Base-by-base conservation (phyloP, 768 basidiomycete genomes). In the Mycena venus region DNA sequence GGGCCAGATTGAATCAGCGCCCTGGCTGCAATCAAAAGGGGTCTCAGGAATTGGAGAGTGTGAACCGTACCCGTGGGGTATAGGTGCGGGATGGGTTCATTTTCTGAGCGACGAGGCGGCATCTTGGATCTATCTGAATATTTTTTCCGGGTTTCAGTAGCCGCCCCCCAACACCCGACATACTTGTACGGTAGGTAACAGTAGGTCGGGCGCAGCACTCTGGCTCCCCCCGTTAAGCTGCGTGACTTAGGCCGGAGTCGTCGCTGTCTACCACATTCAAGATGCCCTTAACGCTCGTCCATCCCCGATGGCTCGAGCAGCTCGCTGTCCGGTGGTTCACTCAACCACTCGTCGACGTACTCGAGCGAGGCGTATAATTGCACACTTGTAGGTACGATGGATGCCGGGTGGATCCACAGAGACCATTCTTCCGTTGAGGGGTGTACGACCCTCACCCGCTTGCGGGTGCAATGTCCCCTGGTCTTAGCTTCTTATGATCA, bases 1-100 rank as follows among this genome's bases (percentile, higher is more conserved):
- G n/a, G n/a, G n/a, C n/a, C n/a, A n/a, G n/a, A n/a, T n/a, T n/a
- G n/a, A n/a, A n/a, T n/a, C 86, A 0, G 93, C 92, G 14, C 93
- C 93, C 89, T 92, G 78, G 7, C 14, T 36, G 4, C 66, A 74
- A 17, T 32, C 34, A 42, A 21, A 25, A 4, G 1, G 15, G 8
- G n/a, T 8, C 10, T 4, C n/a, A 10, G 4, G 29, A 34, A 68
- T 19, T 19, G 34, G 31, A 8, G 27, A 14, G 31, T 27, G 75
- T 25, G 44, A 10, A 31, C 23, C 86, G 49, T 78, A 91, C 91
- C 47, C 89, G 84, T 11, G 92, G 91, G 0, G 93, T 94, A 72
- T 85, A 91, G 0, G 91, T 92, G 10, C 93, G 84, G 0, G 92
- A 92, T 0, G 93, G 93, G 68, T 94, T 94, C 91, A 93, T 93